Conservation (phyloP, 306 rosid genomes). For the Coriaria nepalensis region DNA sequence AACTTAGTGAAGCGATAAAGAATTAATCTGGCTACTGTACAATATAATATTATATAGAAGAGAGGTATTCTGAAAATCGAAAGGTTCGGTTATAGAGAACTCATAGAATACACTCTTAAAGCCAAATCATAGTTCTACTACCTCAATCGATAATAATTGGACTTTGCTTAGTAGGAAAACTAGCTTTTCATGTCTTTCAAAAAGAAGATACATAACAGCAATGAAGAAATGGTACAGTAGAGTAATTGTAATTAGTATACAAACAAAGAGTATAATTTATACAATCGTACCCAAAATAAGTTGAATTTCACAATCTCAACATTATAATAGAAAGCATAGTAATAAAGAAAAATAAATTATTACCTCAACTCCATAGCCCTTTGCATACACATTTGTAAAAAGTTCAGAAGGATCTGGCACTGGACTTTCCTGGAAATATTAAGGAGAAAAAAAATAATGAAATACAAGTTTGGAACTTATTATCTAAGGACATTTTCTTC, state of each 20-base stretch:
- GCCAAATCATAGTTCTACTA: no score
- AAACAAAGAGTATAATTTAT: no score
- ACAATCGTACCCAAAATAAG: background rate
- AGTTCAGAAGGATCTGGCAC: conserved; percentile 70
- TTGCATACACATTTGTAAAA: conserved; percentile 48
- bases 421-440: conserved; percentile 58
- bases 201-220: background rate
- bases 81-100: no score
- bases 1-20: no score
- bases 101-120: no score
- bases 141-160: no score
- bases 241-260: no score
- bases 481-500: no score
- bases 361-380: conserved; percentile 73
- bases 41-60: no score
- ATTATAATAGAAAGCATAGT: background rate
- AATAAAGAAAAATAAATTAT: conserved; percentile 5
- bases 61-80: no score
- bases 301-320: background rate
- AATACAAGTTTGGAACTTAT: background rate
- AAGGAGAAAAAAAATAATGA: conserved; percentile 10
- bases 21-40: no score
- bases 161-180: no score
- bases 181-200: background rate
- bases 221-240: background rate